Percentiles rank a stretch among this genome's conserved stretches.
phyloP scores from a whole-genome alignment of 108 stramenopile species.

The Nitzschia sp. region DNA sequence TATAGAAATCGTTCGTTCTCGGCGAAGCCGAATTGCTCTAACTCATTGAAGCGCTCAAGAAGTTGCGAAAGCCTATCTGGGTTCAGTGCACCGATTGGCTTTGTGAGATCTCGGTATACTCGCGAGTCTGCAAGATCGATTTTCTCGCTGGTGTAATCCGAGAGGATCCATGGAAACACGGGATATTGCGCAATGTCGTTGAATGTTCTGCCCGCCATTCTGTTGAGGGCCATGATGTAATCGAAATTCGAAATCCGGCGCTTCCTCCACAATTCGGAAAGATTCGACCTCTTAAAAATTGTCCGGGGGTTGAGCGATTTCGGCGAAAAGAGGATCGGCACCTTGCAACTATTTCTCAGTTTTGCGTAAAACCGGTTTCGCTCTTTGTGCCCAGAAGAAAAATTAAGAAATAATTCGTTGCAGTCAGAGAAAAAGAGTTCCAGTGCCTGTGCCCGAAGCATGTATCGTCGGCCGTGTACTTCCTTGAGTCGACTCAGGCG shows the following conservation, averaged over 20 bases:
- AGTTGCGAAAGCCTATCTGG: slow-evolving; percentile 67
- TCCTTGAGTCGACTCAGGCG: slow-evolving; percentile 68
- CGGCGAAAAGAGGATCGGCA: slow-evolving; percentile 73
- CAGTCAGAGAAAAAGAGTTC: slow-evolving; percentile 92
- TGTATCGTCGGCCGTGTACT: slow-evolving; percentile 89
- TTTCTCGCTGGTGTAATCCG: slow-evolving; percentile 76
- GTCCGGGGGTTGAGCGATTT: slow-evolving; percentile 76
- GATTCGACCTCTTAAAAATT: slow-evolving; percentile 70
- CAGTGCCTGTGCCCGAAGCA: slow-evolving; percentile 86
- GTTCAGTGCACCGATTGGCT: slow-evolving; percentile 94
- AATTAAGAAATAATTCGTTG: slow-evolving; percentile 86
- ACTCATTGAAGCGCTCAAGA: slow-evolving; percentile 71
- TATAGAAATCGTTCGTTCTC: slow-evolving; percentile 87
- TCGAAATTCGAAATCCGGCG: slow-evolving; percentile 83
- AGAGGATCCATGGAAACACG: slow-evolving; percentile 96
- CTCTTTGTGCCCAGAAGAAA: slow-evolving; percentile 67
- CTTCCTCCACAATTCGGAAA: slow-evolving; percentile 76
- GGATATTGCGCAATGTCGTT: slow-evolving; percentile 96
- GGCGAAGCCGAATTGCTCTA: slow-evolving; percentile 71
- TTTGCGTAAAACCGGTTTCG: slow-evolving; percentile 82
- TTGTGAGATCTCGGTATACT: slow-evolving; percentile 88
- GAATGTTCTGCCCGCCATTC: slow-evolving; percentile 93
- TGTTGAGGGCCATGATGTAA: slow-evolving; percentile 83
- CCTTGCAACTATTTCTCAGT: slow-evolving; percentile 73
- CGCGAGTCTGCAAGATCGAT: slow-evolving; percentile 78